A percentile compares a stretch with the other conserved stretches of the same genome.
phyloP scores from a whole-genome alignment of 2,329 filamentous ascomycete genomes.

The Exophiala spinifera region DNA sequence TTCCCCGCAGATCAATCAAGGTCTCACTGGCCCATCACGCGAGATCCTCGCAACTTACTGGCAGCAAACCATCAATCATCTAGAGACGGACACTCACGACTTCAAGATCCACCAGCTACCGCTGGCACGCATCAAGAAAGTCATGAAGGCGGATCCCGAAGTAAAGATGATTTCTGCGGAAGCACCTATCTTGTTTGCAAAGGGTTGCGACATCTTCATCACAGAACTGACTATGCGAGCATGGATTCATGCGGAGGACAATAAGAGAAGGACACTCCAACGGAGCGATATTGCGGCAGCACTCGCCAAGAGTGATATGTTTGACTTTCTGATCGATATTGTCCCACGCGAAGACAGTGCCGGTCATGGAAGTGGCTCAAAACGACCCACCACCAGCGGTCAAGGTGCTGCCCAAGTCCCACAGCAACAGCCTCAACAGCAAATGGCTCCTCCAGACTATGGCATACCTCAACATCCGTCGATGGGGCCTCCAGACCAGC shows the following conservation, averaged over 20 bases:
- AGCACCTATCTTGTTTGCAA: conserved; percentile 94
- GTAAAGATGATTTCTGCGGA: conserved; percentile 99
- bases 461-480: conserved; percentile 62
- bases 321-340: conserved; percentile 98
- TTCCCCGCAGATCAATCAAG: conserved; percentile 83
- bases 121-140: conserved; percentile 98
- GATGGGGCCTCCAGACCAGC: conserved; percentile 65
- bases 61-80: conserved; percentile 95
- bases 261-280: conserved; percentile 93
- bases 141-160: conserved; percentile 99
- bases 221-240: conserved; percentile 98
- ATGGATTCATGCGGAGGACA: conserved; percentile 99
- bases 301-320: conserved; percentile 97
- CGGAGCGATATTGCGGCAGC: conserved; percentile 95
- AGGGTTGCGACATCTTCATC: conserved; percentile 98
- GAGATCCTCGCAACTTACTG: conserved; percentile 98
- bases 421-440: conserved; percentile 54
- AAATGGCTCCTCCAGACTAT: conserved; percentile 54
- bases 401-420: conserved; percentile 39
- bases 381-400: conserved; percentile 46
- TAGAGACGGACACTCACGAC: conserved; percentile 93
- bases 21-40: conserved; percentile 85
- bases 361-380: conserved; percentile 56
- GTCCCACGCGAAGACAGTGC: conserved; percentile 92
- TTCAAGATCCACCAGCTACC: conserved; percentile 98